phyloP scores from a whole-genome alignment of 2,329 filamentous ascomycete genomes.

The Ophiocordyceps robertsii region DNA sequence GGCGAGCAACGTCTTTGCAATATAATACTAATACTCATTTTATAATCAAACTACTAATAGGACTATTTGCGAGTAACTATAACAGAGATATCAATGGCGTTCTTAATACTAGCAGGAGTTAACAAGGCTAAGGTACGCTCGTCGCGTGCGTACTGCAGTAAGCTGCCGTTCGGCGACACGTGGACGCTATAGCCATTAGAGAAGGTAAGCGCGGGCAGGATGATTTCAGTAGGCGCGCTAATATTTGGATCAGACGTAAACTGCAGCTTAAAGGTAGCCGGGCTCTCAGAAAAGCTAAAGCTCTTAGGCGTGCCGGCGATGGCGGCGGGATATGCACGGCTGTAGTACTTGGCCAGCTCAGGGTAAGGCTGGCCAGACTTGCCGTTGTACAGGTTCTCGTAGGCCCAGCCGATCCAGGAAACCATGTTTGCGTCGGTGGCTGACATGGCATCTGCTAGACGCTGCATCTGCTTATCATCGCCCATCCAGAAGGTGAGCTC shows the following conservation, averaged over 20 bases:
- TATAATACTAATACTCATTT: no score
- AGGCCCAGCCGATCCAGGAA: slow-evolving; percentile 9
- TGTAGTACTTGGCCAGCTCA: slow-evolving; percentile 6
- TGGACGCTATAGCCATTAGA: slow-evolving; percentile 5
- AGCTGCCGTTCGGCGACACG: slow-evolving; percentile 1
- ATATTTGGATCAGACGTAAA: slow-evolving; percentile 4
- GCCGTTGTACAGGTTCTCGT: slow-evolving; percentile 8
- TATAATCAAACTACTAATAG: no score
- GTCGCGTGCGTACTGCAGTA: not conserved
- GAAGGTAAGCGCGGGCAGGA: slow-evolving; percentile 5
- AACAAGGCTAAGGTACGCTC: not conserved
- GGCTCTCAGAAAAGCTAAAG: slow-evolving; percentile 5
- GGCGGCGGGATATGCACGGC: slow-evolving; percentile 7
- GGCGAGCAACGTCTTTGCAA: no score
- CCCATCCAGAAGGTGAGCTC: slow-evolving; percentile 8
- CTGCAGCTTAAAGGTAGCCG: slow-evolving; percentile 3
- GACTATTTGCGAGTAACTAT: not conserved
- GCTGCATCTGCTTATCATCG: slow-evolving; percentile 5
- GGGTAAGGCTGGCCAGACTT: slow-evolving; percentile 4
- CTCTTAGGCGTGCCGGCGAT: slow-evolving; percentile 5
- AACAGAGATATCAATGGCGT: not conserved
- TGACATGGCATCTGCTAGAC: slow-evolving; percentile 5
- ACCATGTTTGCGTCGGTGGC: slow-evolving; percentile 7
- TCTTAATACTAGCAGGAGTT: not conserved
- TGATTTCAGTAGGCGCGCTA: slow-evolving; percentile 7